These are phyloP conservation scores for Rheum nobile DNA, from an alignment of 148 eudicot genomes.

Conservation along the genomic window DNA sequence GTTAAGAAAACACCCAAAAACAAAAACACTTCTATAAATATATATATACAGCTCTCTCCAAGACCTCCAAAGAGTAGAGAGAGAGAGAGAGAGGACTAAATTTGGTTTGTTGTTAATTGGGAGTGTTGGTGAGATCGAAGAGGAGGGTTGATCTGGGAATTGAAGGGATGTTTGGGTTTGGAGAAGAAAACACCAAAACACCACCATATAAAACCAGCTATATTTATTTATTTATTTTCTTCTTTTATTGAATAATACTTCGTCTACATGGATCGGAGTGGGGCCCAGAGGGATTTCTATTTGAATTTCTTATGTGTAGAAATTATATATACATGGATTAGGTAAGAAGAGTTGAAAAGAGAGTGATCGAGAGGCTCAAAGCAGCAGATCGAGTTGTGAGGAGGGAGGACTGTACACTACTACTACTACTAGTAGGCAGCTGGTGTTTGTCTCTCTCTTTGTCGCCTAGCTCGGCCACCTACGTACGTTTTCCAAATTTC, in stretches of 20 bases:
- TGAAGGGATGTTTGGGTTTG: constrained; percentile 12
- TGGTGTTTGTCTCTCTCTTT: constrained; percentile 32
- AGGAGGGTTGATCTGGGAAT: constrained; percentile 4
- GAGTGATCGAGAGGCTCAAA: constrained; percentile 27
- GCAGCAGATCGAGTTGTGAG: constrained; percentile 37
- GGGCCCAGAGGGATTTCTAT: too few relatives aligned
- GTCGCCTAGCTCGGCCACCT: constrained; percentile 18
- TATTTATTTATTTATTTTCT: too few relatives aligned
- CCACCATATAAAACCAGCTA: constrained; percentile 11
- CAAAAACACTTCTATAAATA: background rate
- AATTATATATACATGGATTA: constrained; percentile 16
- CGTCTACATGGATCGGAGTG: too few relatives aligned
- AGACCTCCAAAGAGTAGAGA: background rate
- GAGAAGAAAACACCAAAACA: constrained; percentile 41
- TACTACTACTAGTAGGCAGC: constrained; percentile 15
- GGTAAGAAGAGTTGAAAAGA: constrained; percentile 1
- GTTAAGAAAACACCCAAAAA: constrained; percentile 14
- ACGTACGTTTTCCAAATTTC: constrained; percentile 18
- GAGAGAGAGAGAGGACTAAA: background rate
- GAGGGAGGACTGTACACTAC: constrained; percentile 13
- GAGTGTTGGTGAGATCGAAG: background rate
- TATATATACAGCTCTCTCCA: background rate
- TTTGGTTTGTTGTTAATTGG: background rate
- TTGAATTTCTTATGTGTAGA: too few relatives aligned
- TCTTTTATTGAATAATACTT: too few relatives aligned